Evolutionary conservation across 441 rosid species (phyloP).

Genomic region (Macaranga tanarius): DNA sequence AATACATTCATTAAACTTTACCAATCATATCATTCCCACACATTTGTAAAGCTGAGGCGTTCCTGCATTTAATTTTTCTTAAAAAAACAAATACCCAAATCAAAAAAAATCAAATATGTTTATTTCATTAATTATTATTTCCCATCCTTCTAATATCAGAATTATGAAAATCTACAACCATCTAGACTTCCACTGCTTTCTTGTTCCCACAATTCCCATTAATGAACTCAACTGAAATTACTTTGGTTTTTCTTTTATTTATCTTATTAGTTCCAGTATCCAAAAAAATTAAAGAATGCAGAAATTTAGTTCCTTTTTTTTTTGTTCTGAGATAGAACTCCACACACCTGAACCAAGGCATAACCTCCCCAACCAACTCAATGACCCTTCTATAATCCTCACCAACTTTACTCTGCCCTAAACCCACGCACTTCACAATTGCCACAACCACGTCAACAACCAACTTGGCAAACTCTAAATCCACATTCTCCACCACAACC

Average conservation of each 20-base stretch:
- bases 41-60: not conserved
- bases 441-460: constrained; percentile 53
- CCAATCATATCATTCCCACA: not conserved
- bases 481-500: constrained; percentile 32
- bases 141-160: not conserved
- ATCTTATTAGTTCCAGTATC: not conserved
- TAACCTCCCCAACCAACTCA: constrained; percentile 56
- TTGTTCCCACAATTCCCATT: not conserved
- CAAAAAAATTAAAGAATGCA: not conserved
- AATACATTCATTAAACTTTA: not conserved
- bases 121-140: not conserved
- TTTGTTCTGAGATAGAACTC: not conserved
- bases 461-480: constrained; percentile 49
- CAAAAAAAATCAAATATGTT: not conserved
- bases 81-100: not conserved
- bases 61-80: not conserved
- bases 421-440: constrained; percentile 55
- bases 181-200: not conserved
- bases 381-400: constrained; percentile 43
- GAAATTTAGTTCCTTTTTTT: not conserved
- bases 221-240: not conserved
- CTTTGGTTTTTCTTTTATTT: not conserved
- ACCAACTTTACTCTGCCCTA: constrained; percentile 42
- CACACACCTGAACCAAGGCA: constrained; percentile 65
- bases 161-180: not conserved